These are phyloP conservation scores for Musa acuminata DNA, from an alignment of 176 grass and related monocot genomes.

Conservation along the genomic window DNA sequence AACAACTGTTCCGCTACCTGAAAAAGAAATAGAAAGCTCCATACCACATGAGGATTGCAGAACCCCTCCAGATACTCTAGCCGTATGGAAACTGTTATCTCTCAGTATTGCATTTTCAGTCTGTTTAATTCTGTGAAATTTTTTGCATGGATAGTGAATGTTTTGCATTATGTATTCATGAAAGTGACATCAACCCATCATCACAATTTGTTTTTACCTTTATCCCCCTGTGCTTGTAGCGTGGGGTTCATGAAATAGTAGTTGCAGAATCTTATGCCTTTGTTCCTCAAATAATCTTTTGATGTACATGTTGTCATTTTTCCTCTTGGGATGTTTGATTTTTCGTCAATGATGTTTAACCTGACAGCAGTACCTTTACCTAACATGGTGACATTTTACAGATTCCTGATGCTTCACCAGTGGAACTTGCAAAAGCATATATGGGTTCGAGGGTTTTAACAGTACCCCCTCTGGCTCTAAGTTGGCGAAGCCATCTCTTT, in stretches of 20 bases:
- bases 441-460: constrained; percentile 41
- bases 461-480: constrained; percentile 21
- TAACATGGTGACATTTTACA: constrained; percentile 25
- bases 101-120: neutral
- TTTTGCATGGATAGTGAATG: neutral
- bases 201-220: too few species aligned
- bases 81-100: constrained; percentile 27
- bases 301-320: neutral
- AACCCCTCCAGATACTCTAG: constrained; percentile 19
- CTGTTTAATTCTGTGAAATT: neutral
- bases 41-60: constrained; percentile 14
- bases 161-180: neutral
- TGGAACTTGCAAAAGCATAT: constrained; percentile 55
- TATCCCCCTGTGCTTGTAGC: too few species aligned
- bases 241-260: too few species aligned
- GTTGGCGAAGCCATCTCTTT: constrained; percentile 32
- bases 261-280: too few species aligned
- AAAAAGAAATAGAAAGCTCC: constrained; percentile 25
- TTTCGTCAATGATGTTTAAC: neutral
- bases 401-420: constrained; percentile 32
- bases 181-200: too few species aligned
- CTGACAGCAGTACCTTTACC: neutral
- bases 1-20: neutral
- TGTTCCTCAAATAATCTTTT: neutral
- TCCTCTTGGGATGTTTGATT: neutral